These are phyloP conservation scores for Prasinococcaceae sp. DNA, from an alignment of 139 green algal genomes.

Conservation along the genomic window DNA sequence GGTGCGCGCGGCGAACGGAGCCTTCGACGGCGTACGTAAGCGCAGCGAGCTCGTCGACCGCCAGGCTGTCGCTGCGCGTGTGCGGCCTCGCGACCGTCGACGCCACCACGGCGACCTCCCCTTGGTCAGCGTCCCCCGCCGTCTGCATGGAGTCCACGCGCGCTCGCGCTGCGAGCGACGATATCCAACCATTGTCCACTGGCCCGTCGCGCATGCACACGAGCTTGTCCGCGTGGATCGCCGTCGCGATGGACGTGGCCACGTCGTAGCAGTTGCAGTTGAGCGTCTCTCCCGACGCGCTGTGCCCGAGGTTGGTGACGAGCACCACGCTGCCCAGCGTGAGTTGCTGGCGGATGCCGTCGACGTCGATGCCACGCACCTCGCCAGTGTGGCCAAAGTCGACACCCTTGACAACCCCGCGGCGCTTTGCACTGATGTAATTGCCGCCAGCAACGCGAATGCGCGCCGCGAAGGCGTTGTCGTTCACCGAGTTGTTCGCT, in stretches of 20 bases:
- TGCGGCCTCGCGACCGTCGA: no score
- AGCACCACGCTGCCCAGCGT: constrained; percentile 71
- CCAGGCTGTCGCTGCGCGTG: no score
- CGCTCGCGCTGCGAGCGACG: no score
- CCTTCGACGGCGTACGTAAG: constrained; percentile 1
- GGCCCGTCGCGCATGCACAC: constrained; percentile 44
- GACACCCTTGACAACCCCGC: constrained; percentile 74
- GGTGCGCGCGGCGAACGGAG: constrained; percentile 20
- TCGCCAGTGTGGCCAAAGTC: constrained; percentile 77
- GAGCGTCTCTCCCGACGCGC: constrained; percentile 68
- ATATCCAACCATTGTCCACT: no score
- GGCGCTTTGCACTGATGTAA: constrained; percentile 72
- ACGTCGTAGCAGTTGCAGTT: constrained; percentile 93
- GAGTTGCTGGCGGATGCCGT: constrained; percentile 61
- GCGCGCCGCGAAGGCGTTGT: constrained; percentile 39
- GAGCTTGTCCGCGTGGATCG: constrained; percentile 84
- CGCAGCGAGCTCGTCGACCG: no score
- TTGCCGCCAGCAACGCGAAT: constrained; percentile 60
- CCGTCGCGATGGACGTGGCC: constrained; percentile 40
- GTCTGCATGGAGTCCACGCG: no score
- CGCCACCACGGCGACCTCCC: no score
- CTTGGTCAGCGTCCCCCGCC: no score
- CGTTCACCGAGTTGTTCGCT: neutral
- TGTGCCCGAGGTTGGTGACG: constrained; percentile 71
- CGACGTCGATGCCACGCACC: constrained; percentile 62